phyloP scores from a whole-genome alignment of 2,329 filamentous ascomycete genomes.

The Blastomyces emzantsi region DNA sequence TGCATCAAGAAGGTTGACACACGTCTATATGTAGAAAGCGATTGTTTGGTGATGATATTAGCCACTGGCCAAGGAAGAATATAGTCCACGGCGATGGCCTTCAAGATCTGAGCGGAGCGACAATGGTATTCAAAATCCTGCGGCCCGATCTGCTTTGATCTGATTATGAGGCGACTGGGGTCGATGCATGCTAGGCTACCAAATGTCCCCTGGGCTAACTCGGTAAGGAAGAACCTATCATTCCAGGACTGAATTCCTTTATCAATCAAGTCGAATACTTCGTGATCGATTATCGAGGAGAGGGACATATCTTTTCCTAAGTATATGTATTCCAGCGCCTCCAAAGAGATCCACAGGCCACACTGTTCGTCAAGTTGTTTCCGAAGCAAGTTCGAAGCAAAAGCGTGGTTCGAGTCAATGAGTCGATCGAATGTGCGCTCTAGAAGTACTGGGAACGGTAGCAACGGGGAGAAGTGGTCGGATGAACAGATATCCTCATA shows the following conservation, averaged over 20 bases:
- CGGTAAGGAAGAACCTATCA: constrained; percentile 72
- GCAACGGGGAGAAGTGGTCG: constrained; percentile 23
- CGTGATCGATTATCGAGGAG: constrained; percentile 55
- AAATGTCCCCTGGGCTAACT: constrained; percentile 66
- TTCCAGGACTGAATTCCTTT: constrained; percentile 55
- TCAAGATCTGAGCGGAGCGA: constrained; percentile 54
- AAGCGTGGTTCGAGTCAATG: constrained; percentile 64
- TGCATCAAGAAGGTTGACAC: constrained; percentile 72
- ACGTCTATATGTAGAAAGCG: constrained; percentile 58
- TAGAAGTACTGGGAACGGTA: constrained; percentile 57
- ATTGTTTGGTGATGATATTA: constrained; percentile 63
- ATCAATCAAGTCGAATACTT: constrained; percentile 69
- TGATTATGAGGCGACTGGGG: constrained; percentile 53
- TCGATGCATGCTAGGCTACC: constrained; percentile 46
- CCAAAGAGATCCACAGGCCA: constrained; percentile 55
- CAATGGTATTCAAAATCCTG: constrained; percentile 41
- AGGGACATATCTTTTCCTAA: constrained; percentile 65
- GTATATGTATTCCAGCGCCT: constrained; percentile 63
- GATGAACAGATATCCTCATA: constrained; percentile 33
- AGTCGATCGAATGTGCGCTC: constrained; percentile 61
- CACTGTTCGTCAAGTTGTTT: constrained; percentile 59
- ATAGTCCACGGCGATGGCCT: constrained; percentile 58
- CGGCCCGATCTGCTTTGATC: constrained; percentile 36
- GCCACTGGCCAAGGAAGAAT: constrained; percentile 55
- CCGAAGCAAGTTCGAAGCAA: constrained; percentile 58